Percentiles rank a stretch among this genome's conserved stretches.
phyloP scores from a whole-genome alignment of 305 asterid species.

The Fraxinus platypoda region DNA sequence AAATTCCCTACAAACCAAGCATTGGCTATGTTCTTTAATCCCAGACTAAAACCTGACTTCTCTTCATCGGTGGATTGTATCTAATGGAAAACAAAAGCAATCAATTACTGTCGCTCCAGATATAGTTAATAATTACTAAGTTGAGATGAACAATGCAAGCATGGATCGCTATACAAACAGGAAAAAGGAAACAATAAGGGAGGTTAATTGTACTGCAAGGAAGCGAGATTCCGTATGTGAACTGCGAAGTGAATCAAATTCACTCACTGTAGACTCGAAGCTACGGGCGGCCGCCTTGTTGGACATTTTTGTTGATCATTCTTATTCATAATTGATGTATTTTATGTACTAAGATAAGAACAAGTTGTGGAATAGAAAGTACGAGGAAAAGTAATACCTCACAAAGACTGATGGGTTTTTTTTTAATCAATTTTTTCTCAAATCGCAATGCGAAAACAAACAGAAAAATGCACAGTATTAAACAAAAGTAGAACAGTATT shows the following conservation, averaged over 20 bases:
- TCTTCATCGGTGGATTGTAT: background rate
- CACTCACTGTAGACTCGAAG: background rate
- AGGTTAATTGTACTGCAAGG: constrained; percentile 35
- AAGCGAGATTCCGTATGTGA: constrained; percentile 13
- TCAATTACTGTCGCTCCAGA: too few species aligned
- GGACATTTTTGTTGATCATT: background rate
- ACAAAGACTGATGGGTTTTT: background rate
- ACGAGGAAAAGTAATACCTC: constrained; percentile 29
- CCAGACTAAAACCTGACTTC: background rate
- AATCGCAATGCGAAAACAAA: constrained; percentile 25
- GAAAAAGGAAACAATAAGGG: background rate
- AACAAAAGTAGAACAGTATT: background rate
- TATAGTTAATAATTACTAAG: background rate
- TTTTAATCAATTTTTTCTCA: constrained; percentile 5
- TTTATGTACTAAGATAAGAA: background rate
- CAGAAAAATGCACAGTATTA: background rate
- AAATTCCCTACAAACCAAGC: background rate
- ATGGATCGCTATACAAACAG: background rate
- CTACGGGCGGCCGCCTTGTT: background rate
- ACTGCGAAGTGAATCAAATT: background rate
- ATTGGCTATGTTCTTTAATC: background rate
- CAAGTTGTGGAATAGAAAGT: constrained; percentile 26
- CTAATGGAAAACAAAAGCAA: too few species aligned
- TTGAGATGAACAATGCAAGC: background rate
- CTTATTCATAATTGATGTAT: background rate